These are phyloP conservation scores for Suillus americanus DNA, from an alignment of 768 basidiomycete genomes.

Conservation along the genomic window DNA sequence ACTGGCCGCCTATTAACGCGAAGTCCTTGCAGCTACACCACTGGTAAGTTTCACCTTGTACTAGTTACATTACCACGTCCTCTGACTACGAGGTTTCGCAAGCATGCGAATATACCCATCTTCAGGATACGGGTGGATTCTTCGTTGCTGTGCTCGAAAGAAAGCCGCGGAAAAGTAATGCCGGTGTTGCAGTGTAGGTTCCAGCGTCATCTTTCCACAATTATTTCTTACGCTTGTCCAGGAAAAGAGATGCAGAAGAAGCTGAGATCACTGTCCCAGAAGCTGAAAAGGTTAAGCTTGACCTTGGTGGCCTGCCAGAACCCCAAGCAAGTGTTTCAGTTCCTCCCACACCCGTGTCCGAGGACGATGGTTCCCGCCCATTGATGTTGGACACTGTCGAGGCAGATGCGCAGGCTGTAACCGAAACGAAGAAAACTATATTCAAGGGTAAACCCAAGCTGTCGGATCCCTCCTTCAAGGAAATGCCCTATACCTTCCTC, in stretches of 20 bases:
- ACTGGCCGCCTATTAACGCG: constrained; percentile 79
- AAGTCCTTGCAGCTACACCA: constrained; percentile 61
- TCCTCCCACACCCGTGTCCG: background rate
- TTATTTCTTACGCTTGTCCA: constrained; percentile 10
- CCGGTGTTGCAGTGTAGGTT: constrained; percentile 16
- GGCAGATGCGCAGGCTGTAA: constrained; percentile 3
- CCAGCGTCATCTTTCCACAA: background rate
- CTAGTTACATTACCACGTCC: background rate
- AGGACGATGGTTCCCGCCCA: background rate
- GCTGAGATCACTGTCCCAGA: constrained; percentile 39
- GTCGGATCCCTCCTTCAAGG: constrained; percentile 61
- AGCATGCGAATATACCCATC: constrained; percentile 91
- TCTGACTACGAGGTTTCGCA: background rate
- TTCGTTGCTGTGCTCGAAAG: constrained; percentile 89
- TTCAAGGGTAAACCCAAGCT: constrained; percentile 13
- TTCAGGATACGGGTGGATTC: constrained; percentile 97
- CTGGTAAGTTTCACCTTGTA: constrained; percentile 50
- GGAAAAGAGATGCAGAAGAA: constrained; percentile 52
- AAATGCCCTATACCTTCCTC: constrained; percentile 89
- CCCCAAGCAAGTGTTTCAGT: background rate
- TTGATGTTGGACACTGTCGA: constrained; percentile 5
- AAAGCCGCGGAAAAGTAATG: constrained; percentile 24
- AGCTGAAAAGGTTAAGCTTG: constrained; percentile 51
- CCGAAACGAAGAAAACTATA: background rate
- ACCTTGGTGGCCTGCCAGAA: constrained; percentile 19